phyloP scores from a whole-genome alignment of 495 filamentous ascomycete genomes.

The Lasiosphaeris hirsuta region DNA sequence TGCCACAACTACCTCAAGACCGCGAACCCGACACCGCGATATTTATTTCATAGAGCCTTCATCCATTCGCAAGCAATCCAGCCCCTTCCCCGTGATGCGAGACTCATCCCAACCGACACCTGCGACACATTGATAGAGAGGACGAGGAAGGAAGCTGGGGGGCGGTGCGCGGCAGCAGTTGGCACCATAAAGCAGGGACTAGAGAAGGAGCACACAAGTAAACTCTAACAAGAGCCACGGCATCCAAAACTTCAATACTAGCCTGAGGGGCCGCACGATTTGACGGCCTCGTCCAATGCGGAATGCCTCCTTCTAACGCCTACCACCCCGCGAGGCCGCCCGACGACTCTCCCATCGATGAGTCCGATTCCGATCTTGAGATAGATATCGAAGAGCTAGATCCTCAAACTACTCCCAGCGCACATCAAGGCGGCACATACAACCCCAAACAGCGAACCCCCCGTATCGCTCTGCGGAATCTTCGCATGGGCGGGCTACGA shows the following conservation, averaged over 20 bases:
- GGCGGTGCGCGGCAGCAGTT: not conserved
- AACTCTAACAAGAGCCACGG: not conserved
- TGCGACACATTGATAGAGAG: not conserved
- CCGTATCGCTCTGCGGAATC: slow-evolving; percentile 65
- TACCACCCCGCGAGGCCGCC: slow-evolving; percentile 49
- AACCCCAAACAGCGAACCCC: slow-evolving; percentile 46
- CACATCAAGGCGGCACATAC: not conserved
- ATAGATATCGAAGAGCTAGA: slow-evolving; percentile 72
- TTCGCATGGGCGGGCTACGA: slow-evolving; percentile 59
- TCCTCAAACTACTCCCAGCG: slow-evolving; percentile 42
- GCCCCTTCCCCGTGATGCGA: no score
- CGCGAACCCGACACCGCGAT: no score
- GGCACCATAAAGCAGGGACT: not conserved
- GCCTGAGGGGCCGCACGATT: not conserved
- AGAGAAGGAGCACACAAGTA: no score
- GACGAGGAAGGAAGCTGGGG: not conserved
- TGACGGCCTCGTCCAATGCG: slow-evolving; percentile 35
- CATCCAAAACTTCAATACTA: slow-evolving; percentile 8
- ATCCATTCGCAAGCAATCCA: no score
- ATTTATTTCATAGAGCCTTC: no score
- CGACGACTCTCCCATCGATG: slow-evolving; percentile 50
- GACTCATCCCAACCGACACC: no score
- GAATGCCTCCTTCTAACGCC: slow-evolving; percentile 52
- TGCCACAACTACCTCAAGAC: no score
- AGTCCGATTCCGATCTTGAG: slow-evolving; percentile 66